Percentiles rank a stretch among this genome's conserved stretches.
Evolutionary conservation across 2,329 filamentous ascomycete species (phyloP).

Genomic region (Fusarium lateritium): DNA sequence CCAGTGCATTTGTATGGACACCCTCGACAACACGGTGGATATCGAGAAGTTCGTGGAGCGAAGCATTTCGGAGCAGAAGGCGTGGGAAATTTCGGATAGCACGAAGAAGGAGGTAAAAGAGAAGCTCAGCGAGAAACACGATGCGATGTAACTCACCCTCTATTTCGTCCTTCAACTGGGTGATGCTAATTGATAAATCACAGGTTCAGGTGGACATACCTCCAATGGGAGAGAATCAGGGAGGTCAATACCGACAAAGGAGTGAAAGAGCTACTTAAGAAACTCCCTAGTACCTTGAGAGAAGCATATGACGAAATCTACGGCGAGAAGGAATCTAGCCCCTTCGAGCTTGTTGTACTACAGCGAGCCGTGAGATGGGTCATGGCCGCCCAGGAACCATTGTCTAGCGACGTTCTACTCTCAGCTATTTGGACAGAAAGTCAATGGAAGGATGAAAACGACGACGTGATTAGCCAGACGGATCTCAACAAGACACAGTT

Average conservation of each 20-base stretch:
- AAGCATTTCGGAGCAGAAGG: background rate
- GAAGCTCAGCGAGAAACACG: background rate
- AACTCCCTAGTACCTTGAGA: background rate
- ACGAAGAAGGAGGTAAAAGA: background rate
- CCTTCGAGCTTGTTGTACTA: background rate
- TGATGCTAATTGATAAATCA: background rate
- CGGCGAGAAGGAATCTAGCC: too few species aligned
- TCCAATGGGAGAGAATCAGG: conserved; percentile 9
- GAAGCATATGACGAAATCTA: conserved; percentile 10
- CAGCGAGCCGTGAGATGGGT: conserved; percentile 16
- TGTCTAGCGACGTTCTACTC: background rate
- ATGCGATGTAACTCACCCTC: conserved; percentile 1
- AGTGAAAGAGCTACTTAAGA: background rate
- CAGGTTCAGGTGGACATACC: conserved; percentile 16
- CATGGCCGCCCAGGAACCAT: background rate
- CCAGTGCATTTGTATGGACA: background rate
- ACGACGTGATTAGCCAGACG: background rate
- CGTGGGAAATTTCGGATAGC: background rate
- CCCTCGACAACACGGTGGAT: conserved; percentile 1
- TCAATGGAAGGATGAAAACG: background rate
- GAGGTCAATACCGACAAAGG: background rate
- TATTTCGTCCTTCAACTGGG: background rate
- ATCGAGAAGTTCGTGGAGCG: conserved; percentile 4
- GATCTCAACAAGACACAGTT: background rate
- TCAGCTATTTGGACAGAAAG: background rate